Evolutionary conservation across 257 asterid genomes (phyloP).

Genomic region (Jasminum sambac): DNA sequence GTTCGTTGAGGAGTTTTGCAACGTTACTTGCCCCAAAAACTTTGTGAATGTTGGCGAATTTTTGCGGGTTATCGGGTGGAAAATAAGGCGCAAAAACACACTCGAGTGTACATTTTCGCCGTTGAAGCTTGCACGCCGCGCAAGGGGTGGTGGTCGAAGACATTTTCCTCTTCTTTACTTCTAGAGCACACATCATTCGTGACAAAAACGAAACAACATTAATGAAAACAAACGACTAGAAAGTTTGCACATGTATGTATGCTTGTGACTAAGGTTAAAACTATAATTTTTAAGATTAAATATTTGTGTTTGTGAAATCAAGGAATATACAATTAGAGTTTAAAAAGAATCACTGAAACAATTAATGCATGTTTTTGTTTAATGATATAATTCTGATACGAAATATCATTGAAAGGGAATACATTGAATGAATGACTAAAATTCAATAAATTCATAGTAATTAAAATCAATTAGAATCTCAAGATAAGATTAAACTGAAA

Average conservation of each 20-base stretch:
- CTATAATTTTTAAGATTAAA: background rate
- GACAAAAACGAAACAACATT: background rate
- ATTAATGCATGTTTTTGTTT: background rate
- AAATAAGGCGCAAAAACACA: constrained; percentile 70
- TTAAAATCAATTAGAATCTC: background rate
- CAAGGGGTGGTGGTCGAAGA: constrained; percentile 53
- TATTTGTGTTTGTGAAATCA: background rate
- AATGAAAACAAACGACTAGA: constrained; percentile 4
- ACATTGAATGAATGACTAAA: constrained; percentile 42
- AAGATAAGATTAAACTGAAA: background rate
- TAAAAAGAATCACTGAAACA: constrained; percentile 30
- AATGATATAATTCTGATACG: background rate
- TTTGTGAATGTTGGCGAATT: constrained; percentile 53
- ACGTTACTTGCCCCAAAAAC: constrained; percentile 64
- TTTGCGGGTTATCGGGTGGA: constrained; percentile 52
- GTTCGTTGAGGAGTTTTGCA: constrained; percentile 48
- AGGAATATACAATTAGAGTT: constrained; percentile 13
- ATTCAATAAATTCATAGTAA: constrained; percentile 36
- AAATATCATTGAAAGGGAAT: constrained; percentile 19
- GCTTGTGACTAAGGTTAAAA: background rate
- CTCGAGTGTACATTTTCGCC: constrained; percentile 58
- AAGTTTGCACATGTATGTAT: constrained; percentile 25
- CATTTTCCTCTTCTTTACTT: constrained; percentile 29
- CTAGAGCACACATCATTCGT: background rate
- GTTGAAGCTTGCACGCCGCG: constrained; percentile 63